Percentiles rank a stretch among this genome's conserved stretches.
These are phyloP conservation scores for Phanerochaete carnosa DNA, from an alignment of 768 basidiomycete genomes.

Conservation along the genomic window DNA sequence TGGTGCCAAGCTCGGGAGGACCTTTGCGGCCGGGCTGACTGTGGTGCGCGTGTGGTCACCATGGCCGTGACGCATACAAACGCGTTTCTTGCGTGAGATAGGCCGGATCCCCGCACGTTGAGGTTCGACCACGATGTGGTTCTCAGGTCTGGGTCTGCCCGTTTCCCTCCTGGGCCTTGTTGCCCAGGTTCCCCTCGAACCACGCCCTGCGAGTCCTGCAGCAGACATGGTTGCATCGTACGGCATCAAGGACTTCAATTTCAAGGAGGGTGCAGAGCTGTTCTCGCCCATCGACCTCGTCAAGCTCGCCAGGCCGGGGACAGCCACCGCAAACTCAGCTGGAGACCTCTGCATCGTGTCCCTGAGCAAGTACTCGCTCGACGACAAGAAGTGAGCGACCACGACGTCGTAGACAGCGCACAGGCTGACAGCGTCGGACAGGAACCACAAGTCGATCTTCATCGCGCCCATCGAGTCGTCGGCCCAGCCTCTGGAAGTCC, in stretches of 20 bases:
- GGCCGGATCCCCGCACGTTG: background rate
- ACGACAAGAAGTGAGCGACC: conserved; percentile 63
- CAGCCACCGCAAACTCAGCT: conserved; percentile 59
- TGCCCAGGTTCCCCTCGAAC: conserved; percentile 46
- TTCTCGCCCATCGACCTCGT: conserved; percentile 75
- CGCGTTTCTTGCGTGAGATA: background rate
- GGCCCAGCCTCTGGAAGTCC: conserved; percentile 48
- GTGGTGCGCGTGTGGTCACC: background rate
- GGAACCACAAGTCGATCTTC: conserved; percentile 68
- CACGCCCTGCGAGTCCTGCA: background rate
- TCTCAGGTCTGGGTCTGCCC: conserved; percentile 31
- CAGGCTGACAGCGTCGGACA: conserved; percentile 24
- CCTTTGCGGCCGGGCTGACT: background rate
- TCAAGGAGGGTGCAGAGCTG: conserved; percentile 55
- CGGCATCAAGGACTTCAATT: conserved; percentile 39
- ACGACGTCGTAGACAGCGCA: background rate
- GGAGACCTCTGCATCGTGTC: conserved; percentile 70
- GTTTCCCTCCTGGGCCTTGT: conserved; percentile 52
- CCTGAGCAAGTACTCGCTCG: conserved; percentile 65
- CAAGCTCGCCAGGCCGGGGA: conserved; percentile 62
- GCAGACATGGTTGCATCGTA: conserved; percentile 10
- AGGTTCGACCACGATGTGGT: conserved; percentile 42
- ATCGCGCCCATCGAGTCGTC: conserved; percentile 56
- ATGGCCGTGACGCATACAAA: background rate
- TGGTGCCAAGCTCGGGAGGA: no score